Conservation (phyloP, 257 asterid genomes). For the Solanum paucissectum region DNA sequence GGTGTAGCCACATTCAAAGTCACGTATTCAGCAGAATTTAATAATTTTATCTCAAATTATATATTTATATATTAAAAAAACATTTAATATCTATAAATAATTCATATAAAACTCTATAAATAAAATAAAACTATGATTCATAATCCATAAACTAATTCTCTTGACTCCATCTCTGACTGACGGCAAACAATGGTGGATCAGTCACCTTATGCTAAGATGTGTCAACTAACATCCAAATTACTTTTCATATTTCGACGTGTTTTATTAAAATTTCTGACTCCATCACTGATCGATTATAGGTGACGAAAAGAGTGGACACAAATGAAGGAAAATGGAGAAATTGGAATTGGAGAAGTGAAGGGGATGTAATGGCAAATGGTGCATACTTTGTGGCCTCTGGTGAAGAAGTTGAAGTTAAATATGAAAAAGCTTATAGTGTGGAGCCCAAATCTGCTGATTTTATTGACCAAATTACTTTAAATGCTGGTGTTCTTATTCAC, state of each 20-base stretch:
- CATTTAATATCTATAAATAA: neutral
- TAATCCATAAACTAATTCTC: neutral
- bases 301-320: conserved; percentile 43
- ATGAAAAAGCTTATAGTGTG: conserved; percentile 53
- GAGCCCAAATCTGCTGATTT: conserved; percentile 48
- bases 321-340: conserved; percentile 29
- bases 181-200: neutral
- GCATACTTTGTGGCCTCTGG: conserved; percentile 56
- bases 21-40: fast-evolving
- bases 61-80: too few species aligned
- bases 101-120: neutral
- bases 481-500: conserved; percentile 44
- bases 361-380: conserved; percentile 52
- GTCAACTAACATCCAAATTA: neutral
- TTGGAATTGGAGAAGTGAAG: conserved; percentile 65
- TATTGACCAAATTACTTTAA: conserved; percentile 36
- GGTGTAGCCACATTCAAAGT: too few species aligned
- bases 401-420: conserved; percentile 37
- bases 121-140: neutral
- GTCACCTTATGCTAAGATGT: neutral
- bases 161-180: neutral
- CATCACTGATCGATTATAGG: neutral
- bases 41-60: neutral
- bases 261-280: neutral
- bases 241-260: neutral